Percentiles rank a stretch among this genome's conserved stretches.
phyloP scores from a whole-genome alignment of 345 rosid genomes.

The Eucalyptus pauciflora region DNA sequence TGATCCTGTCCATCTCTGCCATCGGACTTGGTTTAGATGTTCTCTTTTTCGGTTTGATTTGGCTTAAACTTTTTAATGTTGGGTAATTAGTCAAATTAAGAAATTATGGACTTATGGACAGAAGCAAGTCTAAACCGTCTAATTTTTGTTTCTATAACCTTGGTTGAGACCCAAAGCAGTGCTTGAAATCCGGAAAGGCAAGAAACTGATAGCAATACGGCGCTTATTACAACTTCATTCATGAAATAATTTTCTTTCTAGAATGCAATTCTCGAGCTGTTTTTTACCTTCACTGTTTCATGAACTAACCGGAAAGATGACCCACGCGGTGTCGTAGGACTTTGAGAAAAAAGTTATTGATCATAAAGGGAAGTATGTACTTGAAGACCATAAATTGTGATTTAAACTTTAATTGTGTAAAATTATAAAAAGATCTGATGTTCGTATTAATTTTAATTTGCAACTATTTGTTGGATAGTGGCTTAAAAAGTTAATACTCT shows the following conservation, averaged over 20 bases:
- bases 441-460: not conserved
- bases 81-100: not conserved
- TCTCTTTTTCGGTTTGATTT: not conserved
- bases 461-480: accelerated
- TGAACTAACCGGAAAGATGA: not conserved
- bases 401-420: not conserved
- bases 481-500: accelerated
- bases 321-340: not conserved
- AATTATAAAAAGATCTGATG: not conserved
- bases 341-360: not conserved
- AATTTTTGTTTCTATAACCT: too few species aligned
- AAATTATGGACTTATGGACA: not conserved
- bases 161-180: not conserved
- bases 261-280: too few species aligned
- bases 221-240: not conserved
- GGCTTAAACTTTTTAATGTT: not conserved
- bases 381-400: not conserved
- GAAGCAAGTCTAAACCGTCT: not conserved
- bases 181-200: not conserved
- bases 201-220: not conserved
- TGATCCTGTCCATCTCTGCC: not conserved
- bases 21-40: not conserved
- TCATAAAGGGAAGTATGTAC: too few species aligned
- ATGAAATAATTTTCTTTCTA: too few species aligned
- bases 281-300: not conserved